Evolutionary conservation across 495 filamentous ascomycete species (phyloP).

Genomic region (Echria macrotheca): DNA sequence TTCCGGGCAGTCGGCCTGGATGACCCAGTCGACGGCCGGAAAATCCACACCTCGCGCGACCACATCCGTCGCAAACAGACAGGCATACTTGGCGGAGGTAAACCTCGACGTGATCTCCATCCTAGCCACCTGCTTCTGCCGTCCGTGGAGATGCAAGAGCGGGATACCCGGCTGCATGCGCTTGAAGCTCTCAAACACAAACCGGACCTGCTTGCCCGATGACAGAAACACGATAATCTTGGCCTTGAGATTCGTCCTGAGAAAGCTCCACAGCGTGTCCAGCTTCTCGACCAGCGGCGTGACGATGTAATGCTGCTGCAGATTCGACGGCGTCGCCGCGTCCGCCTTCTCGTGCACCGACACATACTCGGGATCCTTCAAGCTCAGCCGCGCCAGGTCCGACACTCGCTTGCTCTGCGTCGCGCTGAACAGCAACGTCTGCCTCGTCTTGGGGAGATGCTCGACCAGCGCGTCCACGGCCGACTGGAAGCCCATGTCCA

Average conservation of each 20-base stretch:
- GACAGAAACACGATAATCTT: conserved; percentile 95
- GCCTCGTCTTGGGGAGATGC: conserved; percentile 78
- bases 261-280: conserved; percentile 86
- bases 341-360: conserved; percentile 80
- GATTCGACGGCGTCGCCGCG: conserved; percentile 72
- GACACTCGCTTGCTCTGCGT: conserved; percentile 93
- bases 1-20: conserved; percentile 91
- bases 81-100: conserved; percentile 67
- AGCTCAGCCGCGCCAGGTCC: conserved; percentile 80
- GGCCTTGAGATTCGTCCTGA: conserved; percentile 77
- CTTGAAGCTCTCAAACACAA: conserved; percentile 88
- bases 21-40: conserved; percentile 95
- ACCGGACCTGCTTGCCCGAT: conserved; percentile 92
- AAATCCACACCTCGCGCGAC: conserved; percentile 92
- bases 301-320: conserved; percentile 88
- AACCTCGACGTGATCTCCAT: conserved; percentile 83
- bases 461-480: conserved; percentile 91
- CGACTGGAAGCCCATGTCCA: conserved; percentile 96
- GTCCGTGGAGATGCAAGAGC: conserved; percentile 89
- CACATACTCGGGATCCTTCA: conserved; percentile 90
- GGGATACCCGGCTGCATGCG: conserved; percentile 93
- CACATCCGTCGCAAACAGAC: conserved; percentile 93
- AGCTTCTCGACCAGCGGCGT: conserved; percentile 82
- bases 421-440: conserved; percentile 92
- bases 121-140: conserved; percentile 84